Evolutionary conservation across 495 filamentous ascomycete species (phyloP).

Genomic region (Aspergillus cavernicola): DNA sequence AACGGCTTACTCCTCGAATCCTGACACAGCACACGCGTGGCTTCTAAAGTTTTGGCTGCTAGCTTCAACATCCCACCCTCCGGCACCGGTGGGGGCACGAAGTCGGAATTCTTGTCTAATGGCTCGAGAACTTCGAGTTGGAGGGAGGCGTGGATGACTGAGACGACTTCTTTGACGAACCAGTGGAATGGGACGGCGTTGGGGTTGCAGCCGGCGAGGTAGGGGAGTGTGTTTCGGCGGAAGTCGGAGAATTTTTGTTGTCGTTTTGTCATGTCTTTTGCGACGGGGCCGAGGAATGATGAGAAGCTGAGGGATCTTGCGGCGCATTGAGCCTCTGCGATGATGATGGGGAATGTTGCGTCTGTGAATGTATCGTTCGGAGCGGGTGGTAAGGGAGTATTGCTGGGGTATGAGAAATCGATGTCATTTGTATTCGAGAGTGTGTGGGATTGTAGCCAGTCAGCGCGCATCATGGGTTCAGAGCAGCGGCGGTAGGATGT

Average conservation of each 20-base stretch:
- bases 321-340: constrained; percentile 23
- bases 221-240: constrained; percentile 18
- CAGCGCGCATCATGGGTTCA: constrained; percentile 38
- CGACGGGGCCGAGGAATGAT: constrained; percentile 23
- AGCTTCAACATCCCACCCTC: constrained; percentile 26
- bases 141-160: constrained; percentile 24
- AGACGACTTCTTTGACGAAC: constrained; percentile 22
- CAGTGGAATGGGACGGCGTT: constrained; percentile 27
- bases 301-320: constrained; percentile 27
- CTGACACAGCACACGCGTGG: constrained; percentile 15
- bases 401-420: too few species aligned
- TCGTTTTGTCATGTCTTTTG: constrained; percentile 16
- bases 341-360: constrained; percentile 13
- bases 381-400: too few species aligned
- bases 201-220: constrained; percentile 23
- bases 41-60: constrained; percentile 29
- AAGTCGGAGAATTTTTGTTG: constrained; percentile 29
- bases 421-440: too few species aligned
- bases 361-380: too few species aligned
- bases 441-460: constrained; percentile 15
- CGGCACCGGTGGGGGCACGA: constrained; percentile 19
- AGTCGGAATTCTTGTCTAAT: constrained; percentile 15
- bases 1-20: constrained; percentile 28
- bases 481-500: constrained; percentile 33
- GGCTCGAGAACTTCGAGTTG: constrained; percentile 34